A percentile compares a stretch with the other conserved stretches of the same genome.
phyloP scores from a whole-genome alignment of 202 grass and related monocot species.

The Musa balbisiana region DNA sequence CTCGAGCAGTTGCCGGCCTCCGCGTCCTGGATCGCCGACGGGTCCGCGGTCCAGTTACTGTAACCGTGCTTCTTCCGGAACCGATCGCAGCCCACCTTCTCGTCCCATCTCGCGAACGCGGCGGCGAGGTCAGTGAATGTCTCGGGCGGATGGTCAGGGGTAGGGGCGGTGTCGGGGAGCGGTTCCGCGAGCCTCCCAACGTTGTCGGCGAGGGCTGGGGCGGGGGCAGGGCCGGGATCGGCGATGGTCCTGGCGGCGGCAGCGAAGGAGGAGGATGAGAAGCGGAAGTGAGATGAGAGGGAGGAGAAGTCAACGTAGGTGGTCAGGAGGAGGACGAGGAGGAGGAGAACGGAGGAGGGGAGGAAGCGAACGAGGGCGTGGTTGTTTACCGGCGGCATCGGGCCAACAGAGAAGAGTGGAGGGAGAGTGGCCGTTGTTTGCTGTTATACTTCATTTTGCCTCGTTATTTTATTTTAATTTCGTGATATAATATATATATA shows the following conservation, averaged over 20 bases:
- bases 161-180: too few species aligned
- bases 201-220: too few species aligned
- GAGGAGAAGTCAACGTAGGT: neutral
- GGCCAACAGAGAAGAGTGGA: neutral
- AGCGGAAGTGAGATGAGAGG: slow-evolving; percentile 7
- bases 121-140: slow-evolving; percentile 20
- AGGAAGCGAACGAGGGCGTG: neutral
- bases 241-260: neutral
- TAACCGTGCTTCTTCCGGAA: slow-evolving; percentile 26
- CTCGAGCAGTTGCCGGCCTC: slow-evolving; percentile 17
- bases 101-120: slow-evolving; percentile 25
- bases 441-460: too few species aligned
- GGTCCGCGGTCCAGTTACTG: slow-evolving; percentile 9
- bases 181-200: too few species aligned
- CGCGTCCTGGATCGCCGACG: slow-evolving; percentile 28
- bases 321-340: slow-evolving; percentile 10
- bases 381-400: neutral
- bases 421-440: too few species aligned
- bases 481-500: too few species aligned
- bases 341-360: slow-evolving; percentile 1
- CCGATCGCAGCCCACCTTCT: slow-evolving; percentile 17
- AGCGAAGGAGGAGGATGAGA: neutral
- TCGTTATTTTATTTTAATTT: too few species aligned
- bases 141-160: neutral
- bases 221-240: neutral